These are phyloP conservation scores for Pleurozium schreberi DNA, from an alignment of 225 moss, liverwort and hornwort species.

Conservation along the genomic window DNA sequence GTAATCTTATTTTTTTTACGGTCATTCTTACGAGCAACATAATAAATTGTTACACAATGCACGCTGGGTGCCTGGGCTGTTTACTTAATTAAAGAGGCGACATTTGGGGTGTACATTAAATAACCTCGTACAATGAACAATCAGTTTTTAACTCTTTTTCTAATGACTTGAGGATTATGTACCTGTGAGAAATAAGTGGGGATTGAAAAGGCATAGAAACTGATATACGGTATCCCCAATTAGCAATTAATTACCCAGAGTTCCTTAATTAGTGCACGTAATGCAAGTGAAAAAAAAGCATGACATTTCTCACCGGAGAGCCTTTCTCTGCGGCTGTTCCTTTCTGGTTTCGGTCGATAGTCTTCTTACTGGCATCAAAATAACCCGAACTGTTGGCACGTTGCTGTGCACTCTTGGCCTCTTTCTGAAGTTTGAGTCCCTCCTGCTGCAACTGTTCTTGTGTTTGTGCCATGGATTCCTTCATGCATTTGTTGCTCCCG, in stretches of 20 bases:
- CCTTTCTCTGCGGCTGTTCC: slow-evolving; percentile 51
- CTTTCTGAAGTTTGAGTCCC: slow-evolving; percentile 53
- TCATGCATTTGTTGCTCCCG: slow-evolving; percentile 51
- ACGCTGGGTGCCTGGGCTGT: background rate
- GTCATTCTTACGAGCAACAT: background rate
- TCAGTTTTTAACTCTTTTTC: background rate
- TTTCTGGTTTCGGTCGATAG: slow-evolving; percentile 46
- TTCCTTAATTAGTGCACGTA: background rate
- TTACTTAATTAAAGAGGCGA: background rate
- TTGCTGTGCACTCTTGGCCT: slow-evolving; percentile 42
- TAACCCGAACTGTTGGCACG: slow-evolving; percentile 33
- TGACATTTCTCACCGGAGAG: slow-evolving; percentile 11
- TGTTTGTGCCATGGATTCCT: slow-evolving; percentile 47
- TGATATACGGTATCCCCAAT: background rate
- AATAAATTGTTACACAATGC: background rate
- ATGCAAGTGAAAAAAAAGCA: too few relatives aligned
- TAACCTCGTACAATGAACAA: background rate
- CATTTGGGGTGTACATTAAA: background rate
- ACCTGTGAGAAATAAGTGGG: background rate
- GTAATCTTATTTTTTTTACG: background rate
- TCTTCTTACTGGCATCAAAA: slow-evolving; percentile 68
- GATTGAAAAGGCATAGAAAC: background rate
- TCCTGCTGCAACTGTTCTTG: slow-evolving; percentile 55
- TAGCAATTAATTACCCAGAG: background rate
- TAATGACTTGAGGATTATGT: background rate